Base-by-base conservation (phyloP, 148 eudicot species). In the Salicornia ramosissima region DNA sequence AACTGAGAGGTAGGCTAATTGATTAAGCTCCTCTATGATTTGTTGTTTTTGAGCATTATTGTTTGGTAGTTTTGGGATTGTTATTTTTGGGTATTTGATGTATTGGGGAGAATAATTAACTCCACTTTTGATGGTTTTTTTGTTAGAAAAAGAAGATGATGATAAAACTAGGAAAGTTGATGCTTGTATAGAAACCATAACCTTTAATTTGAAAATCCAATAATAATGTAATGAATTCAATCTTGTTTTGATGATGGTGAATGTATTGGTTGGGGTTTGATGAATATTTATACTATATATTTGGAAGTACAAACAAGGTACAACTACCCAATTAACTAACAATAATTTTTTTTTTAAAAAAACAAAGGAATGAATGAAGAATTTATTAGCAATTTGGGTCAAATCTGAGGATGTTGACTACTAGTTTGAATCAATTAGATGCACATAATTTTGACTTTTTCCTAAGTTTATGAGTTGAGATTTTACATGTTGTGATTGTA, bases 151-250 rank as follows among this genome's bases (percentile, higher is more conserved):
- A 24, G 60, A 49, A 33, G n/a, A 52, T 36, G 42, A 13, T 6
- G 51, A 14, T 5, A 58, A 33, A 4, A n/a, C 26, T 1, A 29
- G 11, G 33, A 4, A 39, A 21, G 47, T n/a, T 30, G 61, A 50
- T 49, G 68, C 28, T 58, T 68, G 72, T 51, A 68, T 47, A 26
- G 72, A 60, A 68, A 69, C 51, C 73, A 75, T 75, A 34, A 46
- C 50, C 16, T 30, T 63, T 21, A 7, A 58, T 30, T 63, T 21
- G 12, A 58, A 67, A 30, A 4, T 62, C 21, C 51, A 61, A 14
- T n/a, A 6, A 24, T 18, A 30, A 31, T n/a, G n/a, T n/a, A n/a
- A n/a, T n/a, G n/a, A n/a, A n/a, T n/a, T 12, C 16, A 31, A 18
- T 29, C 22, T 30, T 18, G 25, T 21, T 33, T 62, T 22, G 21